Percentiles rank a stretch among this genome's conserved stretches.
These are phyloP conservation scores for Pigoraptor vietnamica DNA, from an alignment of 78 protist genomes.

Conservation along the genomic window DNA sequence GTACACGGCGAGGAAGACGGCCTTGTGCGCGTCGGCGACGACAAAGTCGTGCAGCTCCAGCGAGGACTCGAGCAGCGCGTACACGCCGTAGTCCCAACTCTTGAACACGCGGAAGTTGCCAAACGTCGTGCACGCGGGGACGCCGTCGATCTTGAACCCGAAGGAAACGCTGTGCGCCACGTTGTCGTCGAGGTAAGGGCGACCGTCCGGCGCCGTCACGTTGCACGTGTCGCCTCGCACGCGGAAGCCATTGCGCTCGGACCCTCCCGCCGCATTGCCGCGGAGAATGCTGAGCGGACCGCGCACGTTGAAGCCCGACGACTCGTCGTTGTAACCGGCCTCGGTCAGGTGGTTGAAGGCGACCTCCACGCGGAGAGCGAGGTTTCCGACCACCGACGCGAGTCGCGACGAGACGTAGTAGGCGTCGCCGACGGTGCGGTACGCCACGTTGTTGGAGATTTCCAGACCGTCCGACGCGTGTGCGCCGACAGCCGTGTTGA, in stretches of 20 bases:
- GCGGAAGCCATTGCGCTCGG: background rate
- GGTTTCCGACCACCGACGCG: background rate
- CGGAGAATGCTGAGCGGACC: background rate
- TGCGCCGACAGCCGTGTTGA: background rate
- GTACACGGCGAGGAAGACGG: background rate
- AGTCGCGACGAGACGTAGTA: background rate
- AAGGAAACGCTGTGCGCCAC: background rate
- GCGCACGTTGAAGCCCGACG: background rate
- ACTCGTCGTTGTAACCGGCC: too few species aligned
- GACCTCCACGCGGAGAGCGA: background rate
- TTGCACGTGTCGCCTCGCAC: background rate
- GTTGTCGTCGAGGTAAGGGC: background rate
- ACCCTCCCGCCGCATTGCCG: background rate
- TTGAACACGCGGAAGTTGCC: background rate
- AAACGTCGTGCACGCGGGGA: background rate
- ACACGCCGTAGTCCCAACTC: background rate
- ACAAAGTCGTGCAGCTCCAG: background rate
- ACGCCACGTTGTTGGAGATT: background rate
- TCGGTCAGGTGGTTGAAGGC: background rate
- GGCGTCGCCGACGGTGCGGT: background rate
- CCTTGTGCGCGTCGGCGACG: background rate
- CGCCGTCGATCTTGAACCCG: background rate
- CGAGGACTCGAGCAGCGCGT: background rate
- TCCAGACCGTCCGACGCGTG: background rate
- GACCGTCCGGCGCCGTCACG: background rate